Base-by-base conservation (phyloP, 441 rosid genomes). In the Mallotus japonicus region DNA sequence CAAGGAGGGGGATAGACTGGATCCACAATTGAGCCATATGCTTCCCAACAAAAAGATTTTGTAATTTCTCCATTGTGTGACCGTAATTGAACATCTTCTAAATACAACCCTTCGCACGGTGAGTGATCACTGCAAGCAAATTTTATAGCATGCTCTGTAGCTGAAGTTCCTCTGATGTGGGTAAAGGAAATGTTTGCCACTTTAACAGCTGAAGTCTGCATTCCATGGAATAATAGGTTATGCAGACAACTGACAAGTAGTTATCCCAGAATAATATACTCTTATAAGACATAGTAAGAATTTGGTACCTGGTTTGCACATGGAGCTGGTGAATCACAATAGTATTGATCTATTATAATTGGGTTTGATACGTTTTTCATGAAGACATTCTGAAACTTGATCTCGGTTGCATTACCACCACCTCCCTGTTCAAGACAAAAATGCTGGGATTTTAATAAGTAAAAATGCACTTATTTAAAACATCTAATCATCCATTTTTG, bases 291-390 rank as follows among this genome's bases (percentile, higher is more conserved):
- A n/a, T 24, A 10, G 19, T 54, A 61, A 66, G 49, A 70, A 62
- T 17, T 4, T 2, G 16, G 19, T 82, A 92, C 99, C 97, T 95
- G 94, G 82, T 95, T 95, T 40, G 79, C 85, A 83, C 97, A 95
- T 5, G 96, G 94, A 56, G 47, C 67, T 24, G 1, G 34, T 2
- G 97, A 90, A 80, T 95, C 97, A 59, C 99, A 95, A 75, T 92
- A 95, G 72, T 89, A 95, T 73, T 91, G 97, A 74, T 95, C 88
- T 47, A 95, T 88, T 73, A 95, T 89, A 17, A 95, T 90, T 46
- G 97, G 97, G 78, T 89, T 85, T 0, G 93, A 83, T n/a, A 95
- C 99, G 61, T 95, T 91, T 50, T 87, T 85, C 97, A 92, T 91
- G 67, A 74, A 69, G 34, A 90, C 71, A 70, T 90, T 83, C 81